phyloP scores from a whole-genome alignment of 179 eudicot genomes.

The Camellia oleifera region DNA sequence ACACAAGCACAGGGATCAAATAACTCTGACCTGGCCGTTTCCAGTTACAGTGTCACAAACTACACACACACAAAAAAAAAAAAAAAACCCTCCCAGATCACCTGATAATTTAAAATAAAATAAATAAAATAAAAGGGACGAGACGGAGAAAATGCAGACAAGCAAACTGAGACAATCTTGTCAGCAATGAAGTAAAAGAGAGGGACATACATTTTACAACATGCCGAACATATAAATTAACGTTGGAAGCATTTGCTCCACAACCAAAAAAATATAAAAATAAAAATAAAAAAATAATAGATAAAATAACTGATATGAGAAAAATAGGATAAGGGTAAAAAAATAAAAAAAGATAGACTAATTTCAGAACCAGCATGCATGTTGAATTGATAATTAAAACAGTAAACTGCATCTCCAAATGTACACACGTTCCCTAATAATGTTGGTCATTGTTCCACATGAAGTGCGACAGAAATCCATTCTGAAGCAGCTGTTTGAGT shows the following conservation, averaged over 20 bases:
- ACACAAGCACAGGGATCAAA: constrained; percentile 20
- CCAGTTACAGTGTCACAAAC: neutral
- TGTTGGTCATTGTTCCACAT: constrained; percentile 21
- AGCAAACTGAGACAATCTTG: constrained; percentile 9
- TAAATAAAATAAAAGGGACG: neutral
- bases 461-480: constrained; percentile 47
- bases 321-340: constrained; percentile 12
- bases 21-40: constrained; percentile 15
- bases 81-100: constrained; percentile 12
- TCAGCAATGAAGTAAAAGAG: neutral
- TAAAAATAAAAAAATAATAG: neutral
- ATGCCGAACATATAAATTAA: constrained; percentile 10
- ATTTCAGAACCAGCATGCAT: constrained; percentile 14
- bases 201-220: constrained; percentile 9
- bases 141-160: constrained; percentile 3
- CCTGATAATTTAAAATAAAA: neutral
- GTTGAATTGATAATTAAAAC: constrained; percentile 16
- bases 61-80: neutral
- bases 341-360: neutral
- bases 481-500: constrained; percentile 44
- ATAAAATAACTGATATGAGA: neutral
- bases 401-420: constrained; percentile 25
- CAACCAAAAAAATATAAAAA: constrained; percentile 7
- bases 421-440: constrained; percentile 13
- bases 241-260: constrained; percentile 22